Evolutionary conservation across 768 basidiomycete genomes (phyloP), one percentile per base, ranked within the genome.

Genomic region (Lactarius hatsudake): DNA sequence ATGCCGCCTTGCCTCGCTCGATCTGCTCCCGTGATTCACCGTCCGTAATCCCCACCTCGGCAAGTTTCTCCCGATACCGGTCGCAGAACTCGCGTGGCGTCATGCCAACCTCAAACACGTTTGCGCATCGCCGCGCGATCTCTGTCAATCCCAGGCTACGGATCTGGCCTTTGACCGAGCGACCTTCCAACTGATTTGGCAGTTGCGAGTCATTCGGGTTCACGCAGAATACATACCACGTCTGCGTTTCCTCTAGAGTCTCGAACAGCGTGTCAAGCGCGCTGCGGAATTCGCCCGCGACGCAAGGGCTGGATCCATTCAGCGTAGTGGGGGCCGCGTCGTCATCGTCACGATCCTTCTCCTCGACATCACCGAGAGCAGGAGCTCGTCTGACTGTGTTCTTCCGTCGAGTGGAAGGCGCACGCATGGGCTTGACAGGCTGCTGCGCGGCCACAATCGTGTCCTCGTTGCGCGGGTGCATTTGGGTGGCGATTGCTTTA

Each of bases 391-490:
- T 87, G 67, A 91, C 76, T 0, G 89, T 87, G 26, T 83, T 84
- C 77, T 94, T 94, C 65, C 94, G 84, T 57, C 93, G 83, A 0
- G 90, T 96, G 0, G 94, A 96, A 0, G 96, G 96, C 0, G 91
- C 87, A 10, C 96, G 87, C 88, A 97, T 93, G 0, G 96, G 96
- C 77, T 96, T 94, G 70, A 94, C 88, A 42, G 88, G 87, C 75
- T 97, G 95, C 74, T 95, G 94, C 0, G 94, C 95, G 6, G 94
- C 86, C 18, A 98, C 96, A 68, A 98, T 96, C 0, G 96, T 97
- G 60, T 96, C 95, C 73, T 98, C 94, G 72, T 96, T 90, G 69
- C 89, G 81, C 0, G 96, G 95, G 74, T 98, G 95, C 0, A 89
- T 92, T 73, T 94, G 89, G 0, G 94, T 96, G 0, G 94, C 93